Percentiles rank a stretch among this genome's conserved stretches.
Conservation (phyloP, 2,329 filamentous ascomycete species). For the Rugonectria rugulosa region DNA sequence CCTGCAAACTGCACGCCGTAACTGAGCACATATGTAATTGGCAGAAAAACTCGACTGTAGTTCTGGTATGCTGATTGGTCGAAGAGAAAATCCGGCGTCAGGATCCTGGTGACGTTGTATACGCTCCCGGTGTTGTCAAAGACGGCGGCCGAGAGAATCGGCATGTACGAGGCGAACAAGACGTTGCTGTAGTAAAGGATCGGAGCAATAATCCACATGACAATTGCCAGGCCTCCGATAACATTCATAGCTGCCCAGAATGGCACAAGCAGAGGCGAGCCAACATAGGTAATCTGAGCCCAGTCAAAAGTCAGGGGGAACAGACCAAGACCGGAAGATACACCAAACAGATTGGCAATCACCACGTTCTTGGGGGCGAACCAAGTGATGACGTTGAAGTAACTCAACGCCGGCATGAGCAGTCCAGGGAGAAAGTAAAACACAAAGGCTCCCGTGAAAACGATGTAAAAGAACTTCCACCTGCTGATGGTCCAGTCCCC, state of each 20-base stretch:
- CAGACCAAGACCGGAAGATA: constrained; percentile 82
- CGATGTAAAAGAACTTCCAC: constrained; percentile 82
- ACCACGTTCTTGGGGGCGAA: constrained; percentile 88
- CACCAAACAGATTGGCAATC: constrained; percentile 84
- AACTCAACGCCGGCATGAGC: constrained; percentile 83
- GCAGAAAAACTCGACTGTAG: constrained; percentile 87
- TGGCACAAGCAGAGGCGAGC: constrained; percentile 81
- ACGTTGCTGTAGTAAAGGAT: constrained; percentile 83
- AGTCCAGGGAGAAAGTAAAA: constrained; percentile 90
- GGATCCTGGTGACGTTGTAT: constrained; percentile 82
- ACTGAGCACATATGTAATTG: constrained; percentile 86
- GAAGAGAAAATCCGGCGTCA: constrained; percentile 80
- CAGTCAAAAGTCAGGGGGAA: constrained; percentile 91
- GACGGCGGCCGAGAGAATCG: constrained; percentile 82
- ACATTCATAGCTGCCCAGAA: constrained; percentile 91
- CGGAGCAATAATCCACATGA: constrained; percentile 86
- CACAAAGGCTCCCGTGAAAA: constrained; percentile 74
- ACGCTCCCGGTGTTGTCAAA: constrained; percentile 84
- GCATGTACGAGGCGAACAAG: constrained; percentile 84
- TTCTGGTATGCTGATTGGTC: constrained; percentile 76
- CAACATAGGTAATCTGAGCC: constrained; percentile 89
- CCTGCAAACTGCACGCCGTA: constrained; percentile 89
- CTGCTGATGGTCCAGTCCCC: constrained; percentile 84
- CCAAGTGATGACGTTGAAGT: constrained; percentile 91
- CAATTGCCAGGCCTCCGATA: constrained; percentile 77